These are phyloP conservation scores for Fusarium denticulatum DNA, from an alignment of 2,329 filamentous ascomycete genomes.

Conservation along the genomic window DNA sequence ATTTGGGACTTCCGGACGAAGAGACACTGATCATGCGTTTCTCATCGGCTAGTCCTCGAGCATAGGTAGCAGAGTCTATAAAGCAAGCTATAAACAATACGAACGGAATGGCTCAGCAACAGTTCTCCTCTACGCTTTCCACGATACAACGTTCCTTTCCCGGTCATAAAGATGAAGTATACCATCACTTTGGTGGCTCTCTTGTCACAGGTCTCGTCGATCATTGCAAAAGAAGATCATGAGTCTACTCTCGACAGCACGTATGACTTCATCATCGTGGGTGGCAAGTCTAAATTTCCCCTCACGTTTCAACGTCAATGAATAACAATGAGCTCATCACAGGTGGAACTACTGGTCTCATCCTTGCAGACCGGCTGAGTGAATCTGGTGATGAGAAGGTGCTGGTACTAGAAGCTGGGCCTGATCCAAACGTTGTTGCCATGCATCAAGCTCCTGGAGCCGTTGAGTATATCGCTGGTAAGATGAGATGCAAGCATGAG, in stretches of 20 bases:
- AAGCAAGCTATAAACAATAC: background rate
- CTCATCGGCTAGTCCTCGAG: too few species aligned
- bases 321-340: rapidly evolving
- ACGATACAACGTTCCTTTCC: too few species aligned
- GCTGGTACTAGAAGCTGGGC: constrained; percentile 2
- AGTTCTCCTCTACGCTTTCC: background rate
- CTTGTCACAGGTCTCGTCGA: background rate
- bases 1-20: too few species aligned
- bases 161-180: background rate
- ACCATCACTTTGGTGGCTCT: background rate
- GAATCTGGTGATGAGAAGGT: constrained; percentile 14
- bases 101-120: background rate
- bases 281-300: background rate
- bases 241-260: background rate
- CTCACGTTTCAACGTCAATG: rapidly evolving
- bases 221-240: background rate
- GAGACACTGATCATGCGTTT: too few species aligned
- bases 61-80: background rate
- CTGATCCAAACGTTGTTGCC: constrained; percentile 7
- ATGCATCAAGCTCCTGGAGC: constrained; percentile 4
- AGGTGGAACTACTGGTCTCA: constrained; percentile 13
- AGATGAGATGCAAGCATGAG: rapidly evolving
- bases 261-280: constrained; percentile 17
- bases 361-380: constrained; percentile 10
- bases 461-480: background rate